Base-by-base conservation (phyloP, 129 eudicot species). In the Flaveria bidentis region DNA sequence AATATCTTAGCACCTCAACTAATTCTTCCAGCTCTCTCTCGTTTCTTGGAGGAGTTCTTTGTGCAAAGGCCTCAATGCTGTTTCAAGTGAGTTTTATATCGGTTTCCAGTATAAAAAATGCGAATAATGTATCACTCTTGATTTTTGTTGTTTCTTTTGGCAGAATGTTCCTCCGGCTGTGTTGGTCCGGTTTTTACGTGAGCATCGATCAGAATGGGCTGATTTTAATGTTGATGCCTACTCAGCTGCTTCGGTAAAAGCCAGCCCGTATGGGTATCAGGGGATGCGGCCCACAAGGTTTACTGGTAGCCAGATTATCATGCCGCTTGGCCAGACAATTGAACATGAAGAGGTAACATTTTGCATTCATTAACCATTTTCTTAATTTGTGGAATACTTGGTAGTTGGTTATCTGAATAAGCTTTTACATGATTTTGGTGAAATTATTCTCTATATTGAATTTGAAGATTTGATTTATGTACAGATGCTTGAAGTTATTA, bases 41-140 rank as follows among this genome's bases (percentile, higher is more conserved):
- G 9, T 51, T 86, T 79, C 60, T 84, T 47, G 97, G 97, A 25
- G 99, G 99, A 16, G 65, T 94, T 73, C 96, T 94, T 15, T 94
- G 99, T 87, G 99, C 97, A 3, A 94, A 94, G 82, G 99, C 99
- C 46, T 94, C 99, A 2, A 94, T 94, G 99, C 92, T 94, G 28
- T 92, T 94, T 72, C 97, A 94, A 90, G 99, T 93, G 70, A 82
- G 83, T 85, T 7, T 36, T 15, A 1, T 20, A 15, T 60, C 26
- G 12, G 5, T 11, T 53, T 44, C 22, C 25, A 0, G 51, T 60
- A 0, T 10, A 46, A n/a, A 47, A 50, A 58, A 16, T 2, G n/a
- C 30, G 8, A 22, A 69, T 71, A 76, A n/a, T n/a, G 47, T 20
- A 20, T 11, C 71, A 20, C 20, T 82, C 16, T 14, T 68, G 22